Base-by-base conservation (phyloP, 2,329 filamentous ascomycete genomes). In the Albophoma yamanashiensis region DNA sequence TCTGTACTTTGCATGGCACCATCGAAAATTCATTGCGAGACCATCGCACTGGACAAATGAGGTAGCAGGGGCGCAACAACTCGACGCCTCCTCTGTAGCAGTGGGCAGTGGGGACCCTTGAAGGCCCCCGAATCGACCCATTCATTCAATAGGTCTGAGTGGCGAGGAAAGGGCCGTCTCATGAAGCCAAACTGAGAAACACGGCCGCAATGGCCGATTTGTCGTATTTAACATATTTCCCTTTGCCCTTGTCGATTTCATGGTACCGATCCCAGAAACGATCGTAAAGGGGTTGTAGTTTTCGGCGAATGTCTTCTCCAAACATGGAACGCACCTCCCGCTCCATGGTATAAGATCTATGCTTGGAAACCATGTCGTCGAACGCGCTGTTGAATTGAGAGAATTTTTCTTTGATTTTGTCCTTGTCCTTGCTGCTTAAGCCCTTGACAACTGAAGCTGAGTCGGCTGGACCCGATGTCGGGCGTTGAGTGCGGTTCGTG, bases 161-260 rank as follows among this genome's bases (percentile, higher is more conserved):
- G 50, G 27, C 17, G 50, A 36, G 34, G 34, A 34, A 7, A 12
- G 27, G 20, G 47, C 25, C 27, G 27, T 53, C 20, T 73, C 65
- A 75, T 43, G 73, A 72, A 27, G 69, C 68, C 3, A 86, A 72
- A 58, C 79, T 82, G 58, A 78, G 68, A 67, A 87, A 87, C 12
- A 88, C 79, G 27, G 84, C 83, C 55, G 89, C 85, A 68, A 99
- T 87, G 56, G 86, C 84, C 47, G 81, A 80, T 79, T 97, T 97
- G 77, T 97, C 92, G 72, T 96, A 97, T 78, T 96, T 97, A 72
- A 96, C 92, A 74, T 97, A 96, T 75, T 99, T 99, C 66, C 93
- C 93, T 76, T 92, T 95, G 62, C 94, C 94, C 78, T 96, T 97
- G 76, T 97, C 93, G 64, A 97, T 87, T 75, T 97, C 94, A 72